phyloP scores from a whole-genome alignment of 805 yeast species.

The Hanseniaspora osmophila region DNA sequence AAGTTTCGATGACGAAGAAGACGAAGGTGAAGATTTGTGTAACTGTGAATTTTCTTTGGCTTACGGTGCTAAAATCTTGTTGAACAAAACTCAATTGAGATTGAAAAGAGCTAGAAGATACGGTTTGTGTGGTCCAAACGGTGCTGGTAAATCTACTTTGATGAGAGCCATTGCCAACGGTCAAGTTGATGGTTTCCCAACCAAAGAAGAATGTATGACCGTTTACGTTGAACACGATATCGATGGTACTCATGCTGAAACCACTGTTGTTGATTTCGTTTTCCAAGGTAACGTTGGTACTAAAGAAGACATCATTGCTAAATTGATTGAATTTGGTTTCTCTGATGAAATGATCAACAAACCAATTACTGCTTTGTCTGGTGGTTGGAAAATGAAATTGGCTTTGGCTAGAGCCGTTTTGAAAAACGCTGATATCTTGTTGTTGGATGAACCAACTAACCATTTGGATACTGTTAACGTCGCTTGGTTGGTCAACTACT shows the following conservation, averaged over 20 bases:
- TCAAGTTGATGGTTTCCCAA: conserved; percentile 99
- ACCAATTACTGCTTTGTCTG: conserved; percentile 95
- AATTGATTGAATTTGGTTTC: conserved; percentile 86
- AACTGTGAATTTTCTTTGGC: conserved; percentile 99
- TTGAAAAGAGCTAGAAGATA: conserved; percentile 98
- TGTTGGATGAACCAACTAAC: conserved; percentile 99
- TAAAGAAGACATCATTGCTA: conserved; percentile 53
- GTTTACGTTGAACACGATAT: conserved; percentile 99
- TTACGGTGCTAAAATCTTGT: conserved; percentile 99
- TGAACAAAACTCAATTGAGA: conserved; percentile 98
- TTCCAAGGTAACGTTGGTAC: conserved; percentile 60
- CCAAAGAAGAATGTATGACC: conserved; percentile 97
- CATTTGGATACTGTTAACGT: conserved; percentile 99
- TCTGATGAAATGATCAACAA: conserved; percentile 79
- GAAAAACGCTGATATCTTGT: conserved; percentile 93
- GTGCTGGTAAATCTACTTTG: conserved; percentile 98
- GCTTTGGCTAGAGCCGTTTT: conserved; percentile 98
- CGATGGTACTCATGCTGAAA: conserved; percentile 95
- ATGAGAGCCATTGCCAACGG: conserved; percentile 97
- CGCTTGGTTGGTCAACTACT: conserved; percentile 99
- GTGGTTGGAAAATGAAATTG: conserved; percentile 99
- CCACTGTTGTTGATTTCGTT: conserved; percentile 87
- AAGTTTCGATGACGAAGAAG: conserved; percentile 89
- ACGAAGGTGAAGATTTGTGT: conserved; percentile 98
- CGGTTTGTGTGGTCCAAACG: conserved; percentile 98